Conservation (phyloP, 768 basidiomycete species). For the Russula lepida region DNA sequence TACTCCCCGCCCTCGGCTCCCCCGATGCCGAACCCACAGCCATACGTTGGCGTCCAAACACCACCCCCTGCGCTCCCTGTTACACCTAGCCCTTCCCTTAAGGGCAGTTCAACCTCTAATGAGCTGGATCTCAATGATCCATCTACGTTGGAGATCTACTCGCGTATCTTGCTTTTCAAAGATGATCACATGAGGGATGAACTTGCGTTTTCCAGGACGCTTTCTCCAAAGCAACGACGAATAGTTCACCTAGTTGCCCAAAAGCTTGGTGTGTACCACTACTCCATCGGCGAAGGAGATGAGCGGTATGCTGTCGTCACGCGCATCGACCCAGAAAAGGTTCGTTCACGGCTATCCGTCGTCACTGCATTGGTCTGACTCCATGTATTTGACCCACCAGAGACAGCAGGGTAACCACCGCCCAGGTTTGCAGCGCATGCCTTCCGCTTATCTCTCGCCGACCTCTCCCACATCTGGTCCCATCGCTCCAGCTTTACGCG, state of each 20-base stretch:
- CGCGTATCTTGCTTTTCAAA: constrained; percentile 92
- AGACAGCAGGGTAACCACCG: constrained; percentile 39
- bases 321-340: constrained; percentile 77
- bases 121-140: constrained; percentile 97
- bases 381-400: not conserved
- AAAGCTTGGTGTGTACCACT: constrained; percentile 92
- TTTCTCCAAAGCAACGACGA: constrained; percentile 77
- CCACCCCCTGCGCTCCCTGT: constrained; percentile 43
- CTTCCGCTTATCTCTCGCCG: constrained; percentile 70
- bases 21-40: constrained; percentile 34
- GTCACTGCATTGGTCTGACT: not conserved
- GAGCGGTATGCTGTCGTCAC: constrained; percentile 93
- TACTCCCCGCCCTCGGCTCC: constrained; percentile 56
- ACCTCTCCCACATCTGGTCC: constrained; percentile 33
- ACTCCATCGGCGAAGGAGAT: constrained; percentile 87
- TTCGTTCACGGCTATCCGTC: constrained; percentile 31
- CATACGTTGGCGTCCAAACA: constrained; percentile 36
- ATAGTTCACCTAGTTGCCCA: constrained; percentile 95
- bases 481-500: constrained; percentile 52
- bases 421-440: constrained; percentile 63
- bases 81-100: constrained; percentile 59
- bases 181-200: constrained; percentile 97
- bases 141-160: constrained; percentile 93
- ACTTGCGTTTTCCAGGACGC: constrained; percentile 87
- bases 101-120: constrained; percentile 40